Conservation (phyloP, 371 early-diverging fungal genomes). For the Mucor mucedo region DNA sequence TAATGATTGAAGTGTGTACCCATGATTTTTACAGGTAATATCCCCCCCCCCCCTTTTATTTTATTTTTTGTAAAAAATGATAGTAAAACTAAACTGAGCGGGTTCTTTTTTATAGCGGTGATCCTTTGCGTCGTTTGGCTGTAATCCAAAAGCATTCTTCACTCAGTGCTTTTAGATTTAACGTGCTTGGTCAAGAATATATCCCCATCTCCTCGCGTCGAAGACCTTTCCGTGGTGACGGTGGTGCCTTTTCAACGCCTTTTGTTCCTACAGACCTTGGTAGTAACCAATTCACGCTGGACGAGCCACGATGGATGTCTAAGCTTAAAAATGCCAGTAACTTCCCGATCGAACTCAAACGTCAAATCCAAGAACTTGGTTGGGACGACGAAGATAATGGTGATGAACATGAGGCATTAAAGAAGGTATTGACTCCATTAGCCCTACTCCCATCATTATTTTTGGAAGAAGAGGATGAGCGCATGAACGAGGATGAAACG, state of each 20-base stretch:
- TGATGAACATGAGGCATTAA: constrained; percentile 55
- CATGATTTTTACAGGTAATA: constrained; percentile 55
- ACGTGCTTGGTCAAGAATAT: constrained; percentile 58
- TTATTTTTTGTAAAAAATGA: no score
- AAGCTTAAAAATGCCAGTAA: constrained; percentile 62
- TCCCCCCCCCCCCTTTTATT: no score
- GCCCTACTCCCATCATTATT: constrained; percentile 60
- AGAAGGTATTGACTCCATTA: constrained; percentile 57
- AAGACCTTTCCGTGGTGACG: constrained; percentile 63
- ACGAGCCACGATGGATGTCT: constrained; percentile 66
- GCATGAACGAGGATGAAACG: constrained; percentile 30
- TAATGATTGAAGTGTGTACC: constrained; percentile 44
- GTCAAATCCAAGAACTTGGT: constrained; percentile 63
- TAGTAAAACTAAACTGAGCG: not conserved
- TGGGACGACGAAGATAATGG: constrained; percentile 67
- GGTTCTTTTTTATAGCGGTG: constrained; percentile 34
- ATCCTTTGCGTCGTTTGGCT: constrained; percentile 52
- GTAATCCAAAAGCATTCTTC: constrained; percentile 51
- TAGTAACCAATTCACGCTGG: constrained; percentile 61
- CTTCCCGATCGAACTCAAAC: constrained; percentile 63
- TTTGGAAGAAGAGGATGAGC: constrained; percentile 59
- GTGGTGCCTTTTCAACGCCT: constrained; percentile 57
- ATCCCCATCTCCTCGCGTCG: constrained; percentile 54
- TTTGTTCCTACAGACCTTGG: constrained; percentile 69
- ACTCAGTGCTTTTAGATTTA: constrained; percentile 60